Evolutionary conservation across 352 stramenopile species (phyloP).

Genomic region (Phytophthora colocasiae): DNA sequence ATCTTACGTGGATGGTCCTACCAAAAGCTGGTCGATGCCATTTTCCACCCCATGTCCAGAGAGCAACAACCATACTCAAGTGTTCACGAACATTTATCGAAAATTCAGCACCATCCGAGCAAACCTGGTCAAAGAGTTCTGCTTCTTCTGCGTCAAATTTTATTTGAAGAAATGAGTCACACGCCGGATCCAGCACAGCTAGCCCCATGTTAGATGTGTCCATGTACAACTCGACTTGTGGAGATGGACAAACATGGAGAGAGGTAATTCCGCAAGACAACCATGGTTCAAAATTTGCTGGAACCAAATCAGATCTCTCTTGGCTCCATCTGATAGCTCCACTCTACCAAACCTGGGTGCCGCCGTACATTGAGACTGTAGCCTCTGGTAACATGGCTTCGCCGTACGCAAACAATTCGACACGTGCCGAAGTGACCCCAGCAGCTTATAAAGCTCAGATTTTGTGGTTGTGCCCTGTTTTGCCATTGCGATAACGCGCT

Average conservation of each 20-base stretch:
- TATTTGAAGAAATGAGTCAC: conserved; percentile 6
- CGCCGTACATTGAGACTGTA: conserved; percentile 5
- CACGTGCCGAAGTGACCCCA: conserved; percentile 35
- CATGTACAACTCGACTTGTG: conserved; percentile 21
- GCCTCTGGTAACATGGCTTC: conserved; percentile 27
- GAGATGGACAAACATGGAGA: conserved; percentile 9
- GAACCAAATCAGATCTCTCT: conserved; percentile 5
- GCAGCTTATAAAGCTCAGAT: conserved; percentile 17
- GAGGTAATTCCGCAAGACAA: conserved; percentile 9
- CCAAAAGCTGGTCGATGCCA: too few species aligned
- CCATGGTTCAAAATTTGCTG: conserved; percentile 7
- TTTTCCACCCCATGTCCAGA: too few species aligned
- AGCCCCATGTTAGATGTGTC: conserved; percentile 11
- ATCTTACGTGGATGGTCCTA: too few species aligned
- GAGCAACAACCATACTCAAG: conserved; percentile 28
- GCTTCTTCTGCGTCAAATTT: conserved; percentile 6
- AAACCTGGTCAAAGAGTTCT: background rate
- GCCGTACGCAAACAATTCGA: conserved; percentile 22
- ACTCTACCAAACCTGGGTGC: conserved; percentile 6
- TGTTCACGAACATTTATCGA: conserved; percentile 47
- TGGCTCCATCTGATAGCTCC: background rate
- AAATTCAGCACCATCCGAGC: conserved; percentile 7
- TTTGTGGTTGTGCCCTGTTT: too few species aligned
- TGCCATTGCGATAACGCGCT: too few species aligned
- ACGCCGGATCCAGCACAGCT: conserved; percentile 13